Base-by-base conservation (phyloP, 768 basidiomycete genomes). In the Boletus fagicola region DNA sequence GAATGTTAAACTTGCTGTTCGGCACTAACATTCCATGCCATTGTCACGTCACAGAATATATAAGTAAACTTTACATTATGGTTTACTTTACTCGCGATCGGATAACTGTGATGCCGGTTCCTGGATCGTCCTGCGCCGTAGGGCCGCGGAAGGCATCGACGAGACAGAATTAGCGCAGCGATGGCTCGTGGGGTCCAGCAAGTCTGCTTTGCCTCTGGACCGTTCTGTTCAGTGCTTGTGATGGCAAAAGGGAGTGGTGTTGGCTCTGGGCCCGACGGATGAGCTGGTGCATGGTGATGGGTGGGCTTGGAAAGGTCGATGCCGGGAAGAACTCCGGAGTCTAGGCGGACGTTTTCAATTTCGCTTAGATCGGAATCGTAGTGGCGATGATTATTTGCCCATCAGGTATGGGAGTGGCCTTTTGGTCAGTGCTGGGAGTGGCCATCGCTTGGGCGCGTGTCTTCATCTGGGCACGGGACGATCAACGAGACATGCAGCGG, bases 341-440 rank as follows among this genome's bases (percentile, higher is more conserved):
- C 44, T 42, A 33, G 59, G 56, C 57, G 64, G 58, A 44, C 2
- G 56, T 64, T 59, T 57, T 65, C 57, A 47, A 69, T 67, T 61
- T 71, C 69, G 70, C 60, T 62, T 70, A 65, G 70, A 71, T 73
- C 61, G 66, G 64, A 62, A 53, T 62, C 57, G 49, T 42, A 30
- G 68, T 60, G 64, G 65, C 67, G 59, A 56, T 65, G 69, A 64
- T 28, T 44, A n/a, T 57, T 54, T 51, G 56, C 47, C 51, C 53
- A 64, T 55, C 54, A 13, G 56, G 54, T 36, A 61, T 55, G 61
- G 22, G 55, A 53, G 59, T 51, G 40, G 5, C 46, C 54, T 33
- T 58, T 51, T 40, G 10, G 45, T 13, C n/a, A 12, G 38, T 36
- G 53, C 26, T 48, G 36, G 51, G 49, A 39, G 45, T 42, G 52